Evolutionary conservation across 1,284 basidiomycete species (phyloP), one percentile per base, ranked within the genome.

Genomic region (Ceratobasidium sp.): DNA sequence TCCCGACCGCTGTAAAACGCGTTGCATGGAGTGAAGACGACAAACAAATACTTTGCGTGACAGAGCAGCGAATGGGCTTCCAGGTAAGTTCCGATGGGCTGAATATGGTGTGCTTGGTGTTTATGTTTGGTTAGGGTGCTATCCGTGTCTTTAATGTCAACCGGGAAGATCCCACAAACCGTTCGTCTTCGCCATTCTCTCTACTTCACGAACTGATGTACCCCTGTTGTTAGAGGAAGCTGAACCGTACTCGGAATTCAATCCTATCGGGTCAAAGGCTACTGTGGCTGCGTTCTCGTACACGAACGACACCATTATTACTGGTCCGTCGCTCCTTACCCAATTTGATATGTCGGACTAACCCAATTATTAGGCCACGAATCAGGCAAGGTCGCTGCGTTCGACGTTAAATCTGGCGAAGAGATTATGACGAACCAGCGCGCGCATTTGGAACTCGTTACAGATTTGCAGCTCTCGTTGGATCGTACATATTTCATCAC

Each of bases 401-500:
- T 95, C 80, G 92, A 96, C 76, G 86, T 88, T 71, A 92, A 92
- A 80, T 87, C 88, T 0, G 96, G 96, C 71, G 93, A 97, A 71
- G 92, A 97, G 80, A 81, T 93, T 49, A 79, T 82, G 45, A 87
- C 82, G 77, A 91, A 92, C 76, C 93, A 95, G 77, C 89, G 93
- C 65, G 92, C 92, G 5, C 95, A 97, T 78, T 80, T 85, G 72
- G 92, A 92, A 73, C 80, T 83, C 71, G 91, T 97, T 65, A 98
- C 96, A 35, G 97, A 99, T 80, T 81, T 99, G 71, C 97, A 99
- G 79, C 81, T 98, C 75, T 89, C 89, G 75, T 86, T 87, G 31
- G 97, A 99, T 79, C 85, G 92, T 69, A 92, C 94, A 27, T 98
- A 98, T 80, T 97, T 98, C 78, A 86, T 98, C 78, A 99, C 97